Conservation (phyloP, 805 yeast species). For the Lipomyces yamanashiensis region DNA sequence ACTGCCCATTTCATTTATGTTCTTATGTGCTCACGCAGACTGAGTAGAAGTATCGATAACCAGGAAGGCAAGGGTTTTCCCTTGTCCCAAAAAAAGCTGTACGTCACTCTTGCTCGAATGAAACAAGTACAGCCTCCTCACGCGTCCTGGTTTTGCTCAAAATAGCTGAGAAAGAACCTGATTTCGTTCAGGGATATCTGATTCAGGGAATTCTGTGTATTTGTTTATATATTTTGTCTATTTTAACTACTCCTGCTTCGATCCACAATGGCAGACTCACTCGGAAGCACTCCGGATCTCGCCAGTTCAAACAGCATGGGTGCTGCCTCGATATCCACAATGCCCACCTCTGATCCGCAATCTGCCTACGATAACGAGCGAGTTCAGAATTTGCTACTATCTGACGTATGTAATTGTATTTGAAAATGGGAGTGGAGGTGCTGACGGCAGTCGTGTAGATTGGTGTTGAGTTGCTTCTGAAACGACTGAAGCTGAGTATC, state of each 20-base stretch:
- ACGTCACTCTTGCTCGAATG: not conserved
- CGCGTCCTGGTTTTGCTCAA: not conserved
- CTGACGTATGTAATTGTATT: slow-evolving; percentile 23
- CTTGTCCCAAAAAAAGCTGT: not conserved
- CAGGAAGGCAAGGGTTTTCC: slow-evolving; percentile 8
- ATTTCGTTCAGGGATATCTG: too few species aligned
- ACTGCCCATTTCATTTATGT: too few species aligned
- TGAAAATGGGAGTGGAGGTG: not conserved
- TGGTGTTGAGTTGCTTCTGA: slow-evolving; percentile 72
- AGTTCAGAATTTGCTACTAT: slow-evolving; percentile 16
- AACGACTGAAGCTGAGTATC: slow-evolving; percentile 77
- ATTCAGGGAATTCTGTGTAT: too few species aligned
- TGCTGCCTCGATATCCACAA: not conserved
- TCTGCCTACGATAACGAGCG: slow-evolving; percentile 20
- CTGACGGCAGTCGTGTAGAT: slow-evolving; percentile 47
- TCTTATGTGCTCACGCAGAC: not conserved
- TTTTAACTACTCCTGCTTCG: not conserved
- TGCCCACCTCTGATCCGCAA: not conserved
- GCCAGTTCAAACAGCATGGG: not conserved
- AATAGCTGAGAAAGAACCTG: too few species aligned
- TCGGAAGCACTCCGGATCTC: not conserved
- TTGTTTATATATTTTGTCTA: too few species aligned
- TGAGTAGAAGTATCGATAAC: not conserved
- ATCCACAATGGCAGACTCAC: slow-evolving; percentile 15
- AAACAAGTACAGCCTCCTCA: not conserved